Percentiles rank a stretch among this genome's conserved stretches.
Conservation (phyloP, 257 asterid species). For the Orobanche coerulescens region DNA sequence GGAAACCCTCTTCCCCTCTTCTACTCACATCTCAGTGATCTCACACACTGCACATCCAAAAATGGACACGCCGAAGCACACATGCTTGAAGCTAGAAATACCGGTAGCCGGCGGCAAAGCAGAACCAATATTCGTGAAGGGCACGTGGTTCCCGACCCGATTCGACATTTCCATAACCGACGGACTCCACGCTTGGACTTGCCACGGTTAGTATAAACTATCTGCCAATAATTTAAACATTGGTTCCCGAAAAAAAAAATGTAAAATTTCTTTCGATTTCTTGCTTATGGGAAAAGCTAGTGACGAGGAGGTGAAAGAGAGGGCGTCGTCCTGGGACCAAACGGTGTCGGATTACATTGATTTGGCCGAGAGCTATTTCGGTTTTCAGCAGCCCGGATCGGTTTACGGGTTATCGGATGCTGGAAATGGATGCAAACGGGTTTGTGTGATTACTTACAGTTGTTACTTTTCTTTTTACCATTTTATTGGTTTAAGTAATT, state of each 20-base stretch:
- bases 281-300: conserved; percentile 35
- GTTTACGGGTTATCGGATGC: conserved; percentile 78
- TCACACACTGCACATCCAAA: conserved; percentile 14
- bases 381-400: conserved; percentile 82
- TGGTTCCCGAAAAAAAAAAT: not conserved
- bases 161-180: conserved; percentile 67
- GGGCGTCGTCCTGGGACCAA: conserved; percentile 92
- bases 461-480: not conserved
- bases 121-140: conserved; percentile 72
- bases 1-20: conserved; percentile 19
- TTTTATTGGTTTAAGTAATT: not conserved
- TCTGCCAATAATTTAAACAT: not conserved
- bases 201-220: conserved; percentile 46
- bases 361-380: conserved; percentile 69
- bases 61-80: conserved; percentile 44
- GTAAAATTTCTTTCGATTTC: not conserved
- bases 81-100: conserved; percentile 67
- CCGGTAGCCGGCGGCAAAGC: conserved; percentile 22
- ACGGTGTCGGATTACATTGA: conserved; percentile 62
- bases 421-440: conserved; percentile 74
- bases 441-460: conserved; percentile 21
- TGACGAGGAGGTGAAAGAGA: conserved; percentile 77
- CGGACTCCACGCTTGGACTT: conserved; percentile 69
- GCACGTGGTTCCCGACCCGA: conserved; percentile 65
- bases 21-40: too few species aligned